Evolutionary conservation across 129 eudicot species (phyloP), one percentile per base, ranked within the genome.

Genomic region (Flaveria brownii): DNA sequence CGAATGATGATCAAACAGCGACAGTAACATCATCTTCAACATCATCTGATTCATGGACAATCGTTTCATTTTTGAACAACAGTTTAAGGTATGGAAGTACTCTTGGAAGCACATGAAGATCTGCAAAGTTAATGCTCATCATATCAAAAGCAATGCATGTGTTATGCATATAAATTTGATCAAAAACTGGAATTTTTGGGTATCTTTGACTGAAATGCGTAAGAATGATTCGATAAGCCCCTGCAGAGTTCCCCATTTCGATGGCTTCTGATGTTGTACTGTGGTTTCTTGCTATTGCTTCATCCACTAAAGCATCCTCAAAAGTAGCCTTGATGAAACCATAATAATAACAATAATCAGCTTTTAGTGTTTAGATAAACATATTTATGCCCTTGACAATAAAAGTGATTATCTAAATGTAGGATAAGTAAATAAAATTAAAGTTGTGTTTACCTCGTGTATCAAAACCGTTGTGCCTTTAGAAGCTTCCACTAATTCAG

Each of bases 141-240:
- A 93, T 41, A 80, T 93, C 98, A 17, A 93, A 93, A 30, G 89
- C 98, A 54, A 93, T 85, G 86, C 97, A 86, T 0, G 96, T 90
- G 6, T 93, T 93, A 72, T 88, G 95, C 92, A 77, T 84, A 77
- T 88, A 88, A 42, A 64, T 49, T 80, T 93, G 88, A 20, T 88
- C 91, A 60, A 93, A 87, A 25, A 90, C 89, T 26, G 97, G 98
- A 60, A 93, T 90, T 72, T 93, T 93, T 0, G 98, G 97, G 78
- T 93, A 93, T 80, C 98, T 75, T 46, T 93, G 98, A 77, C 98
- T 93, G 91, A 93, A 93, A 82, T 90, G 98, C 1, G 98, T 90
- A 2, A 93, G 97, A 13, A 93, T 87, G 46, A 88, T 82, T 7
- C 98, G 89, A 71, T 90, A 90, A 10, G 79, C 98, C 10, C 92